A percentile compares a stretch with the other conserved stretches of the same genome.
phyloP scores from a whole-genome alignment of 2,329 filamentous ascomycete species.

The Sclerotinia trifoliorum region DNA sequence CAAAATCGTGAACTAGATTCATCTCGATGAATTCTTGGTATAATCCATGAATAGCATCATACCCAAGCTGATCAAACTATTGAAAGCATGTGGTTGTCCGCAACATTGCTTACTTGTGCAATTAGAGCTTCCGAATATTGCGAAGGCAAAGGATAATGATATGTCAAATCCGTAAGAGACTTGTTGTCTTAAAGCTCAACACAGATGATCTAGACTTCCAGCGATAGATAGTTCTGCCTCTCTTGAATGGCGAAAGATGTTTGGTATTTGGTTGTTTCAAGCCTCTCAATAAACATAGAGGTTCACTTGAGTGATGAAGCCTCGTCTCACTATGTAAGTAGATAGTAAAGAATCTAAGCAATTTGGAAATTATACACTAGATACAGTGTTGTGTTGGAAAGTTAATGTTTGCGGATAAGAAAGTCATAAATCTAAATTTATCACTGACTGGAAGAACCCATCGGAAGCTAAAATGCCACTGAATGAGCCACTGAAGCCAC shows the following conservation, averaged over 20 bases:
- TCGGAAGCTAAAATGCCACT: slow-evolving; percentile 3
- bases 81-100: slow-evolving; percentile 6
- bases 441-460: background rate
- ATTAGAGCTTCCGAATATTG: background rate
- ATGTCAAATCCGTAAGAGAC: background rate
- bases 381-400: background rate
- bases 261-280: background rate
- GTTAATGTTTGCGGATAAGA: background rate
- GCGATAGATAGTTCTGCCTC: background rate
- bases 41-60: background rate
- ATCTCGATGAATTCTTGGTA: background rate
- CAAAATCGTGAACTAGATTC: background rate
- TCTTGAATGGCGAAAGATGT: background rate
- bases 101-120: background rate
- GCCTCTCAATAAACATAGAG: background rate
- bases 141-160: slow-evolving; percentile 7
- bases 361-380: too few species aligned
- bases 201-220: slow-evolving; percentile 5
- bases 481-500: slow-evolving; percentile 1
- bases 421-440: background rate
- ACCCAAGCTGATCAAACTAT: slow-evolving; percentile 14
- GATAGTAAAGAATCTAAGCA: background rate
- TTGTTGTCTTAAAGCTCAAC: background rate
- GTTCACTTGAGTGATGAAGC: background rate
- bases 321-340: background rate